These are phyloP conservation scores for Dactylorhiza incarnata DNA, from an alignment of 106 monocot species.

Conservation along the genomic window DNA sequence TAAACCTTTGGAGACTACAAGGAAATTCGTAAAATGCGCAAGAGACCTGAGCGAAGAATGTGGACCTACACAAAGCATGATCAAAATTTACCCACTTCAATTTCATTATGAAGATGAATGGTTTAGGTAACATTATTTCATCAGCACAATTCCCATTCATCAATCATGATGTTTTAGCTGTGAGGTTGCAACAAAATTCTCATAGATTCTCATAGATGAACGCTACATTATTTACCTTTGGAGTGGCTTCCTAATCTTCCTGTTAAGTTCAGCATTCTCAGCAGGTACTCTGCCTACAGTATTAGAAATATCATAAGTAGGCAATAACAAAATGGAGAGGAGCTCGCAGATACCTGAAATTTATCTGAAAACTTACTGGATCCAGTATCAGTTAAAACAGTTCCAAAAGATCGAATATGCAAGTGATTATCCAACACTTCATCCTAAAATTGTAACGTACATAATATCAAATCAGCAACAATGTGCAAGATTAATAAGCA, in stretches of 20 bases:
- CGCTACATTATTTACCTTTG: slow-evolving; percentile 25
- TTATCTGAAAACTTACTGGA: slow-evolving; percentile 15
- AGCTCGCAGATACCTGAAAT: background rate
- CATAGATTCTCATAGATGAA: background rate
- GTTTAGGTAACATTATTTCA: background rate
- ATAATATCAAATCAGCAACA: background rate
- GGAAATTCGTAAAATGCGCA: no score
- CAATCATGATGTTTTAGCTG: background rate
- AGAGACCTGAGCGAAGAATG: no score
- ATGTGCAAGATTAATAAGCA: background rate
- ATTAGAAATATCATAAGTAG: background rate
- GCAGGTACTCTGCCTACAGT: slow-evolving; percentile 28
- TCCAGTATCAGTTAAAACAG: slow-evolving; percentile 34
- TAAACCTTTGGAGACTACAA: no score
- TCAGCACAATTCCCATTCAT: background rate
- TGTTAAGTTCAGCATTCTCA: slow-evolving; percentile 15
- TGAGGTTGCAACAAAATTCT: background rate
- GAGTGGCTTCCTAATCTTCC: slow-evolving; percentile 25
- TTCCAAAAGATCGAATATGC: slow-evolving; percentile 69
- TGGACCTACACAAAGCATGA: no score
- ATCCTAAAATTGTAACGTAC: slow-evolving; percentile 25
- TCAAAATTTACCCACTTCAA: no score
- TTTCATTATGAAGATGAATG: no score
- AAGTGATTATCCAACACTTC: slow-evolving; percentile 24
- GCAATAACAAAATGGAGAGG: background rate